Conservation (phyloP, 108 stramenopile species). For the Cyclotella cryptica region DNA sequence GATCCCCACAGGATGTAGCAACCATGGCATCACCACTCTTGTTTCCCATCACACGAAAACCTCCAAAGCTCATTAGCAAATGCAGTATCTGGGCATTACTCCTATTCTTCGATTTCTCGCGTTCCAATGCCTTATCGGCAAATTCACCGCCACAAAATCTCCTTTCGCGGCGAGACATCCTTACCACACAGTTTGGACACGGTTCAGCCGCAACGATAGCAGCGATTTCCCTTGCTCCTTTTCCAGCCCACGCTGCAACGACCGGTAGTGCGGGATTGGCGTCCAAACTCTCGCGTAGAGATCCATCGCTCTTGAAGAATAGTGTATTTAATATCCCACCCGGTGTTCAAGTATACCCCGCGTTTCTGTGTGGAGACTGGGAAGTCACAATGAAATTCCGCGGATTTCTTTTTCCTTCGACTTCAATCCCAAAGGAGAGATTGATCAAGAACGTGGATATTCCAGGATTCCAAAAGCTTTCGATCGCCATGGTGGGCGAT, state of each 20-base stretch:
- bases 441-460: slow-evolving; percentile 54
- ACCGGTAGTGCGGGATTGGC: slow-evolving; percentile 41
- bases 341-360: slow-evolving; percentile 69
- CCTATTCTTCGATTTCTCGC: no score
- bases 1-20: no score
- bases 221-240: not conserved
- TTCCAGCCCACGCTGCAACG: slow-evolving; percentile 5
- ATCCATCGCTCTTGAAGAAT: slow-evolving; percentile 69
- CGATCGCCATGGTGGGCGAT: slow-evolving; percentile 71
- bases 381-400: slow-evolving; percentile 56
- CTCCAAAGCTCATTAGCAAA: no score
- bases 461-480: slow-evolving; percentile 85
- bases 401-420: slow-evolving; percentile 79
- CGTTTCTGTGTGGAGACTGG: slow-evolving; percentile 72
- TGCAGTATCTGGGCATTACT: no score
- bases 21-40: no score
- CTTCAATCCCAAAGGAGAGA: slow-evolving; percentile 59
- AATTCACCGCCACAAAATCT: no score
- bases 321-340: slow-evolving; percentile 86
- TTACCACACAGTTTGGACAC: no score
- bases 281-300: slow-evolving; percentile 57
- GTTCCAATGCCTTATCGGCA: no score
- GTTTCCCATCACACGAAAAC: no score
- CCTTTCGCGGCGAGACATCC: no score
- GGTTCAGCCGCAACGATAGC: not conserved